These are phyloP conservation scores for Moricandia arvensis DNA, from an alignment of 345 rosid species.

Conservation along the genomic window DNA sequence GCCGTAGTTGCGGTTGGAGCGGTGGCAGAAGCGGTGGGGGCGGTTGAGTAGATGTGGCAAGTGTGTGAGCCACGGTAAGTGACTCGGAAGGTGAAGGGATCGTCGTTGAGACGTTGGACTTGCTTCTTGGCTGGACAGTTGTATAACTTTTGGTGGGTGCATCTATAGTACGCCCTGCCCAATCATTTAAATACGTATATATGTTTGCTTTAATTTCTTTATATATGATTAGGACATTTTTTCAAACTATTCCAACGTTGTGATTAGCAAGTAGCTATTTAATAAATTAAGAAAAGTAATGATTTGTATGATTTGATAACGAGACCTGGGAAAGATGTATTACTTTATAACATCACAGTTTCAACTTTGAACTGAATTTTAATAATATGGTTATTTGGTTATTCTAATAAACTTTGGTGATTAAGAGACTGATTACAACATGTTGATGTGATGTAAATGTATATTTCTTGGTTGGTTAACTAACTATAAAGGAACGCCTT, in stretches of 20 bases:
- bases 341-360: neutral
- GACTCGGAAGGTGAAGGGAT: slow-evolving; percentile 60
- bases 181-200: neutral
- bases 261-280: neutral
- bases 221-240: neutral
- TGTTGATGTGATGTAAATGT: slow-evolving; percentile 4
- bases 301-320: neutral
- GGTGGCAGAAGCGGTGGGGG: slow-evolving; percentile 17
- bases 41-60: slow-evolving; percentile 60
- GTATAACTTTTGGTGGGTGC: slow-evolving; percentile 85
- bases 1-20: neutral
- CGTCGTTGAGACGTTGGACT: slow-evolving; percentile 71
- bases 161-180: slow-evolving; percentile 74
- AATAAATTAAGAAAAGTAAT: neutral
- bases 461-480: neutral
- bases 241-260: neutral
- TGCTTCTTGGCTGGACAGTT: slow-evolving; percentile 85
- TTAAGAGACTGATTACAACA: slow-evolving; percentile 25
- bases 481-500: neutral
- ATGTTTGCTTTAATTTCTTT: neutral
- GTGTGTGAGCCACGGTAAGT: slow-evolving; percentile 67
- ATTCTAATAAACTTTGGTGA: slow-evolving; percentile 7
- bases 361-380: neutral
- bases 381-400: slow-evolving; percentile 1
- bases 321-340: slow-evolving; percentile 6